Percentiles rank a stretch among this genome's conserved stretches.
Evolutionary conservation across 2,329 filamentous ascomycete genomes (phyloP).

Genomic region (Ophiostoma sp.): DNA sequence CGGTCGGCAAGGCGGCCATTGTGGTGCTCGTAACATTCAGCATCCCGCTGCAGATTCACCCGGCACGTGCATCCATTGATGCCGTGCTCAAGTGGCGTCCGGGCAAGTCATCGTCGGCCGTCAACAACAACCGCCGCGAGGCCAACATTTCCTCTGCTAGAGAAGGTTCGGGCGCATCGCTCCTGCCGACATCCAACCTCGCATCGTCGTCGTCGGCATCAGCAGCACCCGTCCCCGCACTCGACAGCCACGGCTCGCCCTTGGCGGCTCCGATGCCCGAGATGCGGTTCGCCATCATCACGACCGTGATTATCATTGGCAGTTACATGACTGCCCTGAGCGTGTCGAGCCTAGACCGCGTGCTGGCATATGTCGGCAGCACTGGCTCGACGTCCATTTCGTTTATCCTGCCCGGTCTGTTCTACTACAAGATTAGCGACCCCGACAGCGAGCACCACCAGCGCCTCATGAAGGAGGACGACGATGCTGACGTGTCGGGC

Average conservation of each 20-base stretch:
- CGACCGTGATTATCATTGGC: slow-evolving; percentile 74
- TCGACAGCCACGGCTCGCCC: slow-evolving; percentile 49
- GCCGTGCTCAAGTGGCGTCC: slow-evolving; percentile 93
- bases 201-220: slow-evolving; percentile 30
- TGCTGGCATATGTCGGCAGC: slow-evolving; percentile 90
- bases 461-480: slow-evolving; percentile 81
- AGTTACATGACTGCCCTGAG: slow-evolving; percentile 88
- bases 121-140: slow-evolving; percentile 12
- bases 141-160: slow-evolving; percentile 34
- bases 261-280: slow-evolving; percentile 67
- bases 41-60: slow-evolving; percentile 91
- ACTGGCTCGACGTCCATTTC: slow-evolving; percentile 94
- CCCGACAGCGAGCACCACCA: slow-evolving; percentile 85
- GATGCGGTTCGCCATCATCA: slow-evolving; percentile 80
- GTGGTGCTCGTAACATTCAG: slow-evolving; percentile 95
- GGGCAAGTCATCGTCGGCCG: slow-evolving; percentile 30
- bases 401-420: slow-evolving; percentile 91
- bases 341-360: slow-evolving; percentile 80
- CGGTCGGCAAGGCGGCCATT: slow-evolving; percentile 90
- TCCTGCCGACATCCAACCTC: slow-evolving; percentile 38
- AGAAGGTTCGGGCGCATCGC: slow-evolving; percentile 40
- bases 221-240: slow-evolving; percentile 30
- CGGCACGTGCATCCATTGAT: slow-evolving; percentile 89
- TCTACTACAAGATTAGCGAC: slow-evolving; percentile 97
- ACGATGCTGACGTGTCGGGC: slow-evolving; percentile 62